phyloP scores from a whole-genome alignment of 495 filamentous ascomycete species.

The Bombardia bombarda region DNA sequence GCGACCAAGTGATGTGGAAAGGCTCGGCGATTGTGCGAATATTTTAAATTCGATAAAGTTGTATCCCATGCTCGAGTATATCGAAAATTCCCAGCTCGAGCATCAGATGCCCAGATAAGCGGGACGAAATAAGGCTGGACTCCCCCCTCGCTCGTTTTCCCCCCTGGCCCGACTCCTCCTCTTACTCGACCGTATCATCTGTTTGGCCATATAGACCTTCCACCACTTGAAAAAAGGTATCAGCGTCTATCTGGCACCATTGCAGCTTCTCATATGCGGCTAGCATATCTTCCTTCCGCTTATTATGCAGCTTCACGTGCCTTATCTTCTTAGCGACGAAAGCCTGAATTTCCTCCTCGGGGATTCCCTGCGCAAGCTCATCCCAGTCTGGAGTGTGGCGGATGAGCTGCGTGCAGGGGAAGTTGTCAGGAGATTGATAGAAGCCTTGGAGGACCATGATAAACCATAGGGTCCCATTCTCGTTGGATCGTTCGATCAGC shows the following conservation, averaged over 20 bases:
- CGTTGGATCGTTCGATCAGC: not conserved
- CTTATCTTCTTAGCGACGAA: not conserved
- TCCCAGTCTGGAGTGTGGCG: not conserved
- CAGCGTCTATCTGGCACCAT: not conserved
- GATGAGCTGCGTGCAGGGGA: not conserved
- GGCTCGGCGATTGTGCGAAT: not conserved
- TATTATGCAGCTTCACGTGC: not conserved
- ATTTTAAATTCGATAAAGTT: not conserved
- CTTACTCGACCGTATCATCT: conserved; percentile 1
- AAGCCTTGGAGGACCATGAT: not conserved
- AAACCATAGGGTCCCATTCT: not conserved
- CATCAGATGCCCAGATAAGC: not conserved
- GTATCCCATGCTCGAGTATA: not conserved
- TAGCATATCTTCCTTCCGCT: not conserved
- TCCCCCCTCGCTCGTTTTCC: not conserved
- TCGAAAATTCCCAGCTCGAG: not conserved
- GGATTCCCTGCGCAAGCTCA: not conserved
- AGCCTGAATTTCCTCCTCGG: not conserved
- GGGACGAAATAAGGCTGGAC: not conserved
- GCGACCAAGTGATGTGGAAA: not conserved
- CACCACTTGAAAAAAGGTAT: conserved; percentile 2
- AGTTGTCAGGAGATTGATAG: not conserved
- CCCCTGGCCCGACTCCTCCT: not conserved
- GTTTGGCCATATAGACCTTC: conserved; percentile 1
- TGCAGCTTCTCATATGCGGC: conserved; percentile 1